Base-by-base conservation (phyloP, 176 grass and related monocot species). In the Oryza meridionalis region DNA sequence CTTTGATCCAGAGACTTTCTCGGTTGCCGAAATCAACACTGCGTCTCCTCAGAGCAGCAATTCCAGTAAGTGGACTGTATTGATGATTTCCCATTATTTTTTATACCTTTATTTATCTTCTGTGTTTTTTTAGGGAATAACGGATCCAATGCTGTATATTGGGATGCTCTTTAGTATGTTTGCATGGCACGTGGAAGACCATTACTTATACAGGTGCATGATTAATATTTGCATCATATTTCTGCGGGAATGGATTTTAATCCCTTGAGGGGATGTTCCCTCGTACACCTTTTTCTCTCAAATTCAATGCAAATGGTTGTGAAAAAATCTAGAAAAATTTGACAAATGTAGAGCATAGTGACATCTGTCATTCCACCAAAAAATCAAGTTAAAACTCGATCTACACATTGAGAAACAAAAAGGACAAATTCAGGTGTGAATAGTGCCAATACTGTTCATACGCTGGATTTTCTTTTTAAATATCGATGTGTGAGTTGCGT, bases 161-260 rank as follows among this genome's bases (percentile, higher is more conserved):
- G 96, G 96, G 77, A 96, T 99, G 96, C 90, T 99, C 59, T 99
- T 99, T 64, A 99, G 96, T 82, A 96, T 99, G 91, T 99, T 99
- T 91, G 91, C 96, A 37, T 99, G 96, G 96, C 96, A 99, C 37
- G 96, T 99, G 63, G 96, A 99, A 94, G 96, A 99, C 67, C 96
- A 99, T 78, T 99, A 96, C 82, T 70, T 99, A 61, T 99, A 92
- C 81, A 99, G 96, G 93, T 99, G 81, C 46, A 62, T 72, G 70
- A 66, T 64, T 81, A 53, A 44, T 82, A 69, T 64, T 83, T 43
- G 63, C 38, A 1, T 65, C 31, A 71, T 85, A 22, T 51, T 88
- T 69, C 38, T 76, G 21, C 13, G 42, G 42, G 42, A 43, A 43
- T 43, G 42, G 2, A 10, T 43, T 43, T 7, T 43, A 43, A 43